A percentile compares a stretch with the other conserved stretches of the same genome.
phyloP scores from a whole-genome alignment of 2,329 filamentous ascomycete species.

The Cercospora sojina region DNA sequence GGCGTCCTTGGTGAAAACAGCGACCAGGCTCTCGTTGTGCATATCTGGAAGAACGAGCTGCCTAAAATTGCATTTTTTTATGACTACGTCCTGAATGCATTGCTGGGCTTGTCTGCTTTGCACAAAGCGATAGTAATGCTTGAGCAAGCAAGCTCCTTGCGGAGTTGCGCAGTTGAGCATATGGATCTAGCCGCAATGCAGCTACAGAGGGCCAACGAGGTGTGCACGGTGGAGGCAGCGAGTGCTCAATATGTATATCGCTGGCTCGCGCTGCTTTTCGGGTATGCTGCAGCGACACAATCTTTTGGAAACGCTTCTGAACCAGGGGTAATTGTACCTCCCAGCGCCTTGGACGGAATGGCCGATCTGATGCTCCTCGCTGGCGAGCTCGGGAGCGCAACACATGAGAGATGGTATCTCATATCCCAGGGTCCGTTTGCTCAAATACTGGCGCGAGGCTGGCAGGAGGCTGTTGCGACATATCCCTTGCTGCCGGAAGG shows the following conservation, averaged over 20 bases:
- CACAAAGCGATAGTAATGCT: slow-evolving; percentile 33
- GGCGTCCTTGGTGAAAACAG: slow-evolving; percentile 30
- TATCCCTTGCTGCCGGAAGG: slow-evolving; percentile 28
- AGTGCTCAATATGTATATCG: slow-evolving; percentile 33
- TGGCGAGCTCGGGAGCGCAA: slow-evolving; percentile 30
- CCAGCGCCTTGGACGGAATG: slow-evolving; percentile 33
- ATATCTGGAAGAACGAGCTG: slow-evolving; percentile 33
- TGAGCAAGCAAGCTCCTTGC: slow-evolving; percentile 25
- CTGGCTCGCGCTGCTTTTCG: slow-evolving; percentile 34
- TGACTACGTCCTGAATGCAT: slow-evolving; percentile 34
- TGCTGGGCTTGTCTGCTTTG: slow-evolving; percentile 35
- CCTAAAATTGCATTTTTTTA: slow-evolving; percentile 32
- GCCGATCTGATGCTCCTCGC: slow-evolving; percentile 33
- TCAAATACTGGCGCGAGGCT: slow-evolving; percentile 30
- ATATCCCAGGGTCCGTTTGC: slow-evolving; percentile 35
- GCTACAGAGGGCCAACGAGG: slow-evolving; percentile 25
- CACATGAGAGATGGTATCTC: slow-evolving; percentile 32
- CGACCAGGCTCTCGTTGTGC: slow-evolving; percentile 23
- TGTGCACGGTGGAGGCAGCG: slow-evolving; percentile 30
- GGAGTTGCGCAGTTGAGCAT: slow-evolving; percentile 34
- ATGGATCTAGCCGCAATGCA: slow-evolving; percentile 34
- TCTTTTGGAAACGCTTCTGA: neutral
- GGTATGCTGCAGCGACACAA: slow-evolving; percentile 21
- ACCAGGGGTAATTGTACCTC: slow-evolving; percentile 23
- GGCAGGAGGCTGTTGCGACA: slow-evolving; percentile 23